Conservation (phyloP, 2,329 filamentous ascomycete species). For the Aspergillus persii region DNA sequence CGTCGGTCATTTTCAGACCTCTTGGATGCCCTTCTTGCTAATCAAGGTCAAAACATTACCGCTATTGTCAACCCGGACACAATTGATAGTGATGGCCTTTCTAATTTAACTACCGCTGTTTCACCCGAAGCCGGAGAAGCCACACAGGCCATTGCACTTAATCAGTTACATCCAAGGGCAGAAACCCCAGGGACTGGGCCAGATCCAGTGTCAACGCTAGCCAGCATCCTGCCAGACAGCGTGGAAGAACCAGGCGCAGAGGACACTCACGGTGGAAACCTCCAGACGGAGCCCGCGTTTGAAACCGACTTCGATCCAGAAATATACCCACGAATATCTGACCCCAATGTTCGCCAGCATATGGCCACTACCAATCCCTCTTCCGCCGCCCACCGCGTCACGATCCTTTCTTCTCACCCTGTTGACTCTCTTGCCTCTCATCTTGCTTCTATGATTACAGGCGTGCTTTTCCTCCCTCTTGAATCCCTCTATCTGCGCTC, state of each 20-base stretch:
- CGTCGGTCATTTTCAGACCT: constrained; percentile 34
- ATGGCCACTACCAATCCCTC: constrained; percentile 5
- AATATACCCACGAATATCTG: constrained; percentile 17
- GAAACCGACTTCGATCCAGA: constrained; percentile 15
- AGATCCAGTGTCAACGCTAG: constrained; percentile 8
- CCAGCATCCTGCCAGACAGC: constrained; percentile 31
- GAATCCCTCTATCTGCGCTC: constrained; percentile 42
- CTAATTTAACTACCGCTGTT: constrained; percentile 20
- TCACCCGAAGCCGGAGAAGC: constrained; percentile 16
- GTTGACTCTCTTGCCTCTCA: constrained; percentile 44
- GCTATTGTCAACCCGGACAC: constrained; percentile 14
- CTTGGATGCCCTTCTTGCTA: constrained; percentile 35
- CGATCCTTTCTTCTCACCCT: constrained; percentile 42
- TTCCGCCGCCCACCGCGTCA: constrained; percentile 37
- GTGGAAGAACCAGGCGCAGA: constrained; percentile 30
- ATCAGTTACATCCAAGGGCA: constrained; percentile 6
- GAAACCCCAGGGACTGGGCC: constrained; percentile 10
- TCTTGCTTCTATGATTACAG: constrained; percentile 37
- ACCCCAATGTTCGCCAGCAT: constrained; percentile 17
- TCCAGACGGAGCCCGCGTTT: constrained; percentile 11
- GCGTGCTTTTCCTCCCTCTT: constrained; percentile 39
- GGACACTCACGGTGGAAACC: constrained; percentile 14
- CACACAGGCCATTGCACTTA: constrained; percentile 1
- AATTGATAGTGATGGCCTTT: constrained; percentile 23
- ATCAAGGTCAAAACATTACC: constrained; percentile 24